Percentiles rank a stretch among this genome's conserved stretches.
Evolutionary conservation across 2,329 filamentous ascomycete species (phyloP).

Genomic region (Graphium sp.): DNA sequence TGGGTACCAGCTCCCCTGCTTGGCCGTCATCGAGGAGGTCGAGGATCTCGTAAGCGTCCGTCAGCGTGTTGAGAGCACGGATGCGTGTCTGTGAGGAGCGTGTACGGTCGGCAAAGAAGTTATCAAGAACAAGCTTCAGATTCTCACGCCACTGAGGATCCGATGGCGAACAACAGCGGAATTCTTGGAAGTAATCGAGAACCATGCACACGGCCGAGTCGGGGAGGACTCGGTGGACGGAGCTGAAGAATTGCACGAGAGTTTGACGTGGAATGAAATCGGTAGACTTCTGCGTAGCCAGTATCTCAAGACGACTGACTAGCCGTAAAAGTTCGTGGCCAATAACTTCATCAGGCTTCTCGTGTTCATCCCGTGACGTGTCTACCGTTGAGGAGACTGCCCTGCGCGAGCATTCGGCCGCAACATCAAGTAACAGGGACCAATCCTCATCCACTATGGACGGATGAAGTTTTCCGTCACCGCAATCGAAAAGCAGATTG

Average conservation of each 20-base stretch:
- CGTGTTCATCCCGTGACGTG: slow-evolving; percentile 12
- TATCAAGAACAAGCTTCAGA: slow-evolving; percentile 38
- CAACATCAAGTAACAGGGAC: slow-evolving; percentile 42
- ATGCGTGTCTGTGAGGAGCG: slow-evolving; percentile 47
- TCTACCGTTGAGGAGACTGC: slow-evolving; percentile 5
- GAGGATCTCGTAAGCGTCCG: slow-evolving; percentile 40
- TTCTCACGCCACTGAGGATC: slow-evolving; percentile 52
- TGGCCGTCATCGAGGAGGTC: slow-evolving; percentile 41
- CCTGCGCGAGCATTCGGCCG: slow-evolving; percentile 27
- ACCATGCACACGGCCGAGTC: slow-evolving; percentile 48
- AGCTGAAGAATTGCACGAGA: slow-evolving; percentile 49
- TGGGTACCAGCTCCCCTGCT: slow-evolving; percentile 36
- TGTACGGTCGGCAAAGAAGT: slow-evolving; percentile 44
- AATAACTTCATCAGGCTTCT: slow-evolving; percentile 18
- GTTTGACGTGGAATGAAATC: slow-evolving; percentile 48
- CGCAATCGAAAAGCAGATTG: slow-evolving; percentile 36
- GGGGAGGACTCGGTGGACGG: slow-evolving; percentile 42
- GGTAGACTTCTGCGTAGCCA: slow-evolving; percentile 24
- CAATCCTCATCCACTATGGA: slow-evolving; percentile 50
- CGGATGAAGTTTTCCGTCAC: slow-evolving; percentile 31
- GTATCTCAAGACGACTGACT: slow-evolving; percentile 28
- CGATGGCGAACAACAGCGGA: slow-evolving; percentile 55
- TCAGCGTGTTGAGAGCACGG: slow-evolving; percentile 42
- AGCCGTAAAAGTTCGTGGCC: slow-evolving; percentile 25
- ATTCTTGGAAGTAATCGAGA: slow-evolving; percentile 50